Base-by-base conservation (phyloP, 1,284 basidiomycete species). In the Kwoniella shivajii region DNA sequence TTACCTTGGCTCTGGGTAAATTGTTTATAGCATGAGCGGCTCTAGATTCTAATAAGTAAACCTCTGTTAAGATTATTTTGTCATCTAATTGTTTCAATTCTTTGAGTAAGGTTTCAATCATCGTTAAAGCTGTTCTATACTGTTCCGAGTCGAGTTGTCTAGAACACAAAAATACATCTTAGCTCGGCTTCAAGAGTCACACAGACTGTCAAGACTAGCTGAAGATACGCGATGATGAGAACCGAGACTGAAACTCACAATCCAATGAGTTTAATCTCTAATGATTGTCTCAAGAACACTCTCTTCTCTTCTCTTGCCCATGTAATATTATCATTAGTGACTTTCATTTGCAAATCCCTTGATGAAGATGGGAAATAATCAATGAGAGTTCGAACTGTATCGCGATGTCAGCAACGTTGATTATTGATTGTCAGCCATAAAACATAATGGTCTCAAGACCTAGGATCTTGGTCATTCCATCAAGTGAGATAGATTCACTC, bases 21-120 rank as follows among this genome's bases (percentile, higher is more conserved):
- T 98, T 98, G n/a, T 88, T 87, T 55, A 93, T 86, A 0, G 90
- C 91, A 59, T 93, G 86, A 69, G 94, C 92, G 3, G 95, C 92
- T 48, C 91, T 82, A 57, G 89, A 91, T 78, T 99, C 95, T 29
- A 98, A 84, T 7, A 98, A 83, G 71, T 96, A 93, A 0, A 98
- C 94, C 75, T 99, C 95, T 2, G 94, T 97, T 22, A 99, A 83
- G 65, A 98, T 90, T 85, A 96, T 90, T 82, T 98, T 99, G 82
- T 98, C 95, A 75, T 99, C 95, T 22, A 99, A 81, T 42, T 88
- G 86, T 79, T 92, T 92, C 43, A 99, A 84, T 76, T 98, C 95
- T 7, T 87, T 88, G 27, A 98, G 83, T 16, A 99, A 83, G 0
- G 82, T 81, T 61, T 93, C 92, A 62, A 97, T 94, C 57, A 93